Percentiles rank a stretch among this genome's conserved stretches.
phyloP scores from a whole-genome alignment of 768 basidiomycete species.

The Naganishia vishniacii region DNA sequence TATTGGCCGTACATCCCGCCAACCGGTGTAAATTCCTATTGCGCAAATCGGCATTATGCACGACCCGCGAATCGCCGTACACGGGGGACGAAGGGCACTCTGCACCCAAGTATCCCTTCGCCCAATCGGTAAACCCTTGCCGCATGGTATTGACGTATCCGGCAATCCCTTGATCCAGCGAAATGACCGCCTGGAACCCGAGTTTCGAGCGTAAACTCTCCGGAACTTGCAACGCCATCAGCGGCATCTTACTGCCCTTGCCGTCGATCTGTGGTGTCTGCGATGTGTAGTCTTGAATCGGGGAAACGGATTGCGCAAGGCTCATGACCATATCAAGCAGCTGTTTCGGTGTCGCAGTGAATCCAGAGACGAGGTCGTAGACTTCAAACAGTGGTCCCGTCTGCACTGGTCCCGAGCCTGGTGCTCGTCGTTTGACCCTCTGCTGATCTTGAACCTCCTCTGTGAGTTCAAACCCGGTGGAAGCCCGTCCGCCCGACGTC shows the following conservation, averaged over 20 bases:
- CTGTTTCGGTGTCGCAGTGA: slow-evolving; percentile 30
- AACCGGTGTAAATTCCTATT: slow-evolving; percentile 39
- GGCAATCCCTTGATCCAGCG: slow-evolving; percentile 37
- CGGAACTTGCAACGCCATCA: slow-evolving; percentile 6
- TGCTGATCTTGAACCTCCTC: background rate
- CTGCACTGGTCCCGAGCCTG: background rate
- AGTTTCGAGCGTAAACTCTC: slow-evolving; percentile 23
- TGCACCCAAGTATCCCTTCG: slow-evolving; percentile 28
- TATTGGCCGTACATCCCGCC: slow-evolving; percentile 42
- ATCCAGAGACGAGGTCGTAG: slow-evolving; percentile 42
- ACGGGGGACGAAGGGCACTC: slow-evolving; percentile 31
- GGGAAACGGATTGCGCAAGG: slow-evolving; percentile 38
- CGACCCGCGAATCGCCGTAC: slow-evolving; percentile 15
- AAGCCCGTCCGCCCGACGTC: too few species aligned
- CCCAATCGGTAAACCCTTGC: slow-evolving; percentile 32
- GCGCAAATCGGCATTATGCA: slow-evolving; percentile 33
- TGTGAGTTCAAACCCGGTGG: background rate
- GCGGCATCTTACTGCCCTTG: slow-evolving; percentile 13
- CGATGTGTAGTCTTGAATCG: slow-evolving; percentile 31
- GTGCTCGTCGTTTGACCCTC: background rate
- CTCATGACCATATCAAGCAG: slow-evolving; percentile 38
- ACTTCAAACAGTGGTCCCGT: slow-evolving; percentile 26
- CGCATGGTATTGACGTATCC: slow-evolving; percentile 31
- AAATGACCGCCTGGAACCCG: slow-evolving; percentile 35
- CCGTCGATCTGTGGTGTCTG: background rate